phyloP scores from a whole-genome alignment of 805 yeast genomes.

The Kuraishia ogatae region DNA sequence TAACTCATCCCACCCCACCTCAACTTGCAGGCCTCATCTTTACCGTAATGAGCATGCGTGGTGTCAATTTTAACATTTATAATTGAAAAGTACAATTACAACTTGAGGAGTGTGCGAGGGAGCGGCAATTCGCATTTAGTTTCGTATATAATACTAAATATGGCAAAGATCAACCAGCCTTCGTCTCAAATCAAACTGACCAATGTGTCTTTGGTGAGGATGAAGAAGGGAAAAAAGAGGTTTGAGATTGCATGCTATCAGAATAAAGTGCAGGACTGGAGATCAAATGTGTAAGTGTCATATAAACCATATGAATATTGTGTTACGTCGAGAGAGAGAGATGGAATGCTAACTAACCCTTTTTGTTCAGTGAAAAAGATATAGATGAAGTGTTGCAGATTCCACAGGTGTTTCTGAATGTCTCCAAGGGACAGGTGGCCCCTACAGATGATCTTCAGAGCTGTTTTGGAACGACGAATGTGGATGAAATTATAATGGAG shows the following conservation, averaged over 20 bases:
- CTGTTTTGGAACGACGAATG: conserved; percentile 69
- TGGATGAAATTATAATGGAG: conserved; percentile 67
- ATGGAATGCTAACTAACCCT: neutral
- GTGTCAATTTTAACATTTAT: too few species aligned
- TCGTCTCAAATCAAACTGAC: conserved; percentile 82
- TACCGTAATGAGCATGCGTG: too few species aligned
- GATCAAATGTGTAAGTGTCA: conserved; percentile 50
- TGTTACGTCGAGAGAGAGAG: too few species aligned
- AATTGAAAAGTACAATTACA: too few species aligned
- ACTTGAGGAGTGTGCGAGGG: too few species aligned
- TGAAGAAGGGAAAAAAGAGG: conserved; percentile 85
- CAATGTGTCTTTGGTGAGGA: conserved; percentile 85
- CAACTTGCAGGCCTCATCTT: neutral
- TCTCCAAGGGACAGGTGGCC: conserved; percentile 91
- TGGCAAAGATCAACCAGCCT: conserved; percentile 70
- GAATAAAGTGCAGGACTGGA: conserved; percentile 93
- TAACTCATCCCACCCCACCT: too few species aligned
- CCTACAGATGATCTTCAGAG: conserved; percentile 72
- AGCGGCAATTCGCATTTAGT: too few species aligned
- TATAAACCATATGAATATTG: too few species aligned
- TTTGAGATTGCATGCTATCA: conserved; percentile 96
- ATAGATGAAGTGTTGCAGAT: conserved; percentile 93
- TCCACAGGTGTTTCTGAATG: conserved; percentile 89
- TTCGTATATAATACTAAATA: conserved; percentile 2
- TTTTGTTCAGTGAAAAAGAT: conserved; percentile 59